These are phyloP conservation scores for Radiomyces spectabilis DNA, from an alignment of 192 early-diverging fungal genomes.

Conservation along the genomic window DNA sequence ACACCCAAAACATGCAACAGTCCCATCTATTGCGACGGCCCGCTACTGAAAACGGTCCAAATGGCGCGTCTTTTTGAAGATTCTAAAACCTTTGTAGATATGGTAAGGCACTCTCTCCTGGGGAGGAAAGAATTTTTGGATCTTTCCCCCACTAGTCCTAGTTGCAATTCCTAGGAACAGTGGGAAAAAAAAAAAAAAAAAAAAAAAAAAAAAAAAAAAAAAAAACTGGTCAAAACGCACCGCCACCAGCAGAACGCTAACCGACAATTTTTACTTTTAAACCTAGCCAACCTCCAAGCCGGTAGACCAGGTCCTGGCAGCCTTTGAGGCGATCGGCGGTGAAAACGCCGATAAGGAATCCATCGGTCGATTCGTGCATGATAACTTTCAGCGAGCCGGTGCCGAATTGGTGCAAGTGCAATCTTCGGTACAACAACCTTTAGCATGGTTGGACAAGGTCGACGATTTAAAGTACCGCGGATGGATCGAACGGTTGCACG, in stretches of 20 bases:
- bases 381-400: constrained; percentile 49
- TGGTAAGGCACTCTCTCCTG: too few species aligned
- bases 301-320: constrained; percentile 35
- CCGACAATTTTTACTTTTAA: not conserved
- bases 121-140: too few species aligned
- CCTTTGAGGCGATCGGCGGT: constrained; percentile 40
- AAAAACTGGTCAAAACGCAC: too few species aligned
- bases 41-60: constrained; percentile 53
- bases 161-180: too few species aligned
- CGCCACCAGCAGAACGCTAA: not conserved
- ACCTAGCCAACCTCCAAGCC: constrained; percentile 52
- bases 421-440: constrained; percentile 27
- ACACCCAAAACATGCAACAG: constrained; percentile 38
- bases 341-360: constrained; percentile 19
- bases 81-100: constrained; percentile 72
- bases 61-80: constrained; percentile 51
- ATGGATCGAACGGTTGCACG: constrained; percentile 40
- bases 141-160: too few species aligned
- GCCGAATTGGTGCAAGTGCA: constrained; percentile 33
- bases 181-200: too few species aligned
- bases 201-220: too few species aligned
- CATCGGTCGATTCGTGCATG: constrained; percentile 42
- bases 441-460: constrained; percentile 39
- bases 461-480: constrained; percentile 34
- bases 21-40: constrained; percentile 63